Evolutionary conservation across 305 asterid genomes (phyloP), one percentile per base, ranked within the genome.

Genomic region (Andrographis paniculata): DNA sequence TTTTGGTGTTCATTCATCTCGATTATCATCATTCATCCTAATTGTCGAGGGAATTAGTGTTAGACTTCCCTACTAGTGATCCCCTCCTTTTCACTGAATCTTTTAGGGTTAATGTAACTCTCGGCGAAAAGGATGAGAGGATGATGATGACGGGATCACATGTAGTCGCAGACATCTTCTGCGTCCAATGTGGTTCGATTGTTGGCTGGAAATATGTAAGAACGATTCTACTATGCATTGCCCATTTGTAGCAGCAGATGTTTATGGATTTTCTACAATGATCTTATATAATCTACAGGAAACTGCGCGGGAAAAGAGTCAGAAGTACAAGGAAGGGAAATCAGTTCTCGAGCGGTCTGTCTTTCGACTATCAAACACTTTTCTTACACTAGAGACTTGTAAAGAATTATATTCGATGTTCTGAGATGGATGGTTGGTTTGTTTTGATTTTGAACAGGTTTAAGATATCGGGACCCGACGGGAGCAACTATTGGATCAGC

Each of bases 171-270:
- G 98, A 89, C 68, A 60, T 85, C 48, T 89, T 76, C 80, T 89
- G 98, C 17, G 86, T 80, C 56, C 51, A 59, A 10, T 89, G 98
- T 55, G 98, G 95, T 38, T 77, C 93, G 17, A 64, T 64, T 37
- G 82, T 89, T 28, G 95, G 95, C 56, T 89, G 94, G 94, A 89
- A 79, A 80, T 89, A 85, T 50, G 98, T 89, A 76, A 67, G 76
- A 43, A 20, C 48, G 1, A 5, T n/a, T 14, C 13, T 5, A 35
- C 16, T 28, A 28, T 28, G 33, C 33, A 6, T 28, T 28, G 10
- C 33, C 1, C 10, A 28, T 28, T 6, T 28, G 33, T 12, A 6
- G 33, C n/a, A n/a, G n/a, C n/a, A 28, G 11, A 28, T 42, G 12
- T 22, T 2, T 15, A 5, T 14, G 4, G n/a, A 3, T 6, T 22